These are phyloP conservation scores for Dactylellina parvicollis DNA, from an alignment of 2,329 filamentous ascomycete species.

Conservation along the genomic window DNA sequence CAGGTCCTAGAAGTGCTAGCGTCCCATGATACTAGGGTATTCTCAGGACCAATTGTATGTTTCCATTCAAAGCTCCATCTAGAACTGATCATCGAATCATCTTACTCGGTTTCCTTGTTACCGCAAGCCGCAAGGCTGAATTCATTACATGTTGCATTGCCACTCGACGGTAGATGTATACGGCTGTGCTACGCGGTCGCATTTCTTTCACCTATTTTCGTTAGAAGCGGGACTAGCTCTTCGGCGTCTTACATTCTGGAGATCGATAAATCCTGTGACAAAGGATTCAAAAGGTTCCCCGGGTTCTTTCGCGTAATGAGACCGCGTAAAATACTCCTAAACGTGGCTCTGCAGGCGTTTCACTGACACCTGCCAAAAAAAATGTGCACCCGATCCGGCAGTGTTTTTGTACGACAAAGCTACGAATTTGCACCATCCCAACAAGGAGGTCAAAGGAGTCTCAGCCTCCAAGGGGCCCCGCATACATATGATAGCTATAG, in stretches of 20 bases:
- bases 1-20: too few species aligned
- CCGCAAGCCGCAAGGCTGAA: too few species aligned
- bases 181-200: too few species aligned
- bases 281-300: background rate
- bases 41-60: too few species aligned
- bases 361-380: background rate
- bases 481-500: too few species aligned
- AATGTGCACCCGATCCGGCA: background rate
- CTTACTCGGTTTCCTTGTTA: too few species aligned
- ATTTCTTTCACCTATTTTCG: too few species aligned
- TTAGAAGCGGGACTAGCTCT: background rate
- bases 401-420: background rate
- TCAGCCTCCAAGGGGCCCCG: background rate
- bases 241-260: background rate
- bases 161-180: too few species aligned
- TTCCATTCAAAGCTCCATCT: too few species aligned
- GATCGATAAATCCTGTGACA: background rate
- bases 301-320: background rate
- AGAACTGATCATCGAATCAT: too few species aligned
- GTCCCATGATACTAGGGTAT: too few species aligned
- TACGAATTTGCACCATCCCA: background rate
- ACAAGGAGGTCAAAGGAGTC: background rate
- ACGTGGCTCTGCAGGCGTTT: background rate
- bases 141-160: background rate
- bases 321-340: background rate